A percentile compares a stretch with the other conserved stretches of the same genome.
Conservation (phyloP, 176 grass and related monocot genomes). For the Oryza coarctata region DNA sequence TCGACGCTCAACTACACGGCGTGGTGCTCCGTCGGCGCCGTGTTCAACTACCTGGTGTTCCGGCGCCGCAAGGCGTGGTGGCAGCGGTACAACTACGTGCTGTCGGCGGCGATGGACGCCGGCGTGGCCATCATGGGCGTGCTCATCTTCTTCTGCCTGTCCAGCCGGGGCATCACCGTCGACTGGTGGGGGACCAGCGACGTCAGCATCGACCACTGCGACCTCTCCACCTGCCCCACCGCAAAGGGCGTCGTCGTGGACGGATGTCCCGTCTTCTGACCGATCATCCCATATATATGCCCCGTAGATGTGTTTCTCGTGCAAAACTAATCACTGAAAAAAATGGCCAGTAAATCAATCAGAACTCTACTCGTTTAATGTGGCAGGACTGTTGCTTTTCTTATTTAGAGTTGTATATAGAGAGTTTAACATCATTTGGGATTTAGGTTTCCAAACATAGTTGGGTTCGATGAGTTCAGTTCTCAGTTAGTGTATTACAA, state of each 20-base stretch:
- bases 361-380: neutral
- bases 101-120: slow-evolving; percentile 77
- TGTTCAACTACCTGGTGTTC: slow-evolving; percentile 92
- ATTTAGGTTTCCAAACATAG: neutral
- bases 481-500: neutral
- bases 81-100: slow-evolving; percentile 91
- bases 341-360: neutral
- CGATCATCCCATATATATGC: neutral
- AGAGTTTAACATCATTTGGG: neutral
- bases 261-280: slow-evolving; percentile 65
- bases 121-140: slow-evolving; percentile 91
- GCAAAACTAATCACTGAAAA: neutral
- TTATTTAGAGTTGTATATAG: neutral
- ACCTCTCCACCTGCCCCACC: slow-evolving; percentile 72
- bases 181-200: slow-evolving; percentile 66
- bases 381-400: neutral
- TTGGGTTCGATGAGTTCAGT: neutral
- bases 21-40: slow-evolving; percentile 61
- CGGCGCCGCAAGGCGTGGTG: slow-evolving; percentile 80
- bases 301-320: neutral
- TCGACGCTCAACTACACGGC: slow-evolving; percentile 77
- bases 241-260: slow-evolving; percentile 58
- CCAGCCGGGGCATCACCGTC: slow-evolving; percentile 40
- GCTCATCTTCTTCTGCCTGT: slow-evolving; percentile 69
- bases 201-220: slow-evolving; percentile 53